These are phyloP conservation scores for Geotrichum phurueaensis DNA, from an alignment of 1,139 yeast species.

Conservation along the genomic window DNA sequence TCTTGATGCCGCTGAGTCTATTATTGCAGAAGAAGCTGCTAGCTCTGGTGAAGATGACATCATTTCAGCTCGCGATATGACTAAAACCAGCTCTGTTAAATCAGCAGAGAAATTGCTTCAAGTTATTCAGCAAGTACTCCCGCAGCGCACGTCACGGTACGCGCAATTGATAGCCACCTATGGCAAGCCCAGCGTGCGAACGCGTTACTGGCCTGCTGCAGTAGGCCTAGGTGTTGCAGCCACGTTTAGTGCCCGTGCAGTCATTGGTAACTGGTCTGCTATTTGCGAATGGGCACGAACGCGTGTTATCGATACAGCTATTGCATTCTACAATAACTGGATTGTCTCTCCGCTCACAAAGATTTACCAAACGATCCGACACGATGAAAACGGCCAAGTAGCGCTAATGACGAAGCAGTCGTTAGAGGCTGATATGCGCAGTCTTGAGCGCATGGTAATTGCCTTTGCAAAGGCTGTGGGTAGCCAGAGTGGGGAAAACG, in stretches of 20 bases:
- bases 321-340: slow-evolving; percentile 77
- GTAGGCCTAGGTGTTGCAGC: slow-evolving; percentile 23
- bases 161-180: slow-evolving; percentile 17
- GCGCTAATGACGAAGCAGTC: slow-evolving; percentile 79
- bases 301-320: slow-evolving; percentile 56
- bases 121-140: slow-evolving; percentile 1
- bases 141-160: slow-evolving; percentile 3
- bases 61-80: background rate
- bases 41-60: background rate
- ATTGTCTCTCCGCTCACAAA: slow-evolving; percentile 68
- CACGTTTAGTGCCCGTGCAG: slow-evolving; percentile 34
- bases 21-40: background rate
- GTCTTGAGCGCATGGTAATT: slow-evolving; percentile 81
- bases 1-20: background rate
- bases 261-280: slow-evolving; percentile 47
- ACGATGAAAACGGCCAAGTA: slow-evolving; percentile 65
- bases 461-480: slow-evolving; percentile 47
- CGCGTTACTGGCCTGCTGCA: slow-evolving; percentile 65
- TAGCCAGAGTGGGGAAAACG: slow-evolving; percentile 21
- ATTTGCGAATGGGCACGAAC: slow-evolving; percentile 52
- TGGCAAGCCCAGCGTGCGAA: slow-evolving; percentile 45
- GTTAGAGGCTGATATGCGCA: slow-evolving; percentile 66
- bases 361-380: slow-evolving; percentile 72
- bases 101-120: background rate
- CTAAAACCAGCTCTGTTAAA: background rate